Conservation (phyloP, 106 monocot species). For the Dendrobium chrysotoxum region DNA sequence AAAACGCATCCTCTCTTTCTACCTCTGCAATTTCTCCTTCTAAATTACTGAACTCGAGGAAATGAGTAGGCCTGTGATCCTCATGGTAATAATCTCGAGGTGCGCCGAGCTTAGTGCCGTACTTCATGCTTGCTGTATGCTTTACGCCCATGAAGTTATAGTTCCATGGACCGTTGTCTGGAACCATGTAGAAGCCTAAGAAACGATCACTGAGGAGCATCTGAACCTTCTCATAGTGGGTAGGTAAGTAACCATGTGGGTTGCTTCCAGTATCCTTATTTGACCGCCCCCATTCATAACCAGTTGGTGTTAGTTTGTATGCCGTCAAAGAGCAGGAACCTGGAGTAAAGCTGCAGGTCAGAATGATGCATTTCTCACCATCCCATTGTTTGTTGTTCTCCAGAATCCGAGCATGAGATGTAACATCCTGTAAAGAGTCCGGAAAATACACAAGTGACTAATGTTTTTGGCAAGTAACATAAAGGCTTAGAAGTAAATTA, state of each 20-base stretch:
- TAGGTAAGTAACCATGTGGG: constrained; percentile 95
- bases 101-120: constrained; percentile 73
- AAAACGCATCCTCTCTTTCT: constrained; percentile 67
- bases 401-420: constrained; percentile 74
- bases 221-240: constrained; percentile 99
- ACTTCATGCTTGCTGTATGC: constrained; percentile 84
- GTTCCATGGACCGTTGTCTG: constrained; percentile 95
- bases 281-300: constrained; percentile 95
- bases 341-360: constrained; percentile 99
- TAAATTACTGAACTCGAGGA: constrained; percentile 90
- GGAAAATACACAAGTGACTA: no score
- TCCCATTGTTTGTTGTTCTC: constrained; percentile 99
- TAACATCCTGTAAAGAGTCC: constrained; percentile 62
- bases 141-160: constrained; percentile 99
- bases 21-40: constrained; percentile 74
- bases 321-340: constrained; percentile 98
- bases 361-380: constrained; percentile 91
- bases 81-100: constrained; percentile 94
- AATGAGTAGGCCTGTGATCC: constrained; percentile 94
- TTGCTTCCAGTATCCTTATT: constrained; percentile 99
- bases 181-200: constrained; percentile 99
- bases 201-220: constrained; percentile 99
- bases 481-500: no score
- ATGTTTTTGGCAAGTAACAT: no score
- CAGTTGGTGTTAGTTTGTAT: constrained; percentile 92